Conservation (phyloP, 441 rosid species). For the Syzygium syzygioides region DNA sequence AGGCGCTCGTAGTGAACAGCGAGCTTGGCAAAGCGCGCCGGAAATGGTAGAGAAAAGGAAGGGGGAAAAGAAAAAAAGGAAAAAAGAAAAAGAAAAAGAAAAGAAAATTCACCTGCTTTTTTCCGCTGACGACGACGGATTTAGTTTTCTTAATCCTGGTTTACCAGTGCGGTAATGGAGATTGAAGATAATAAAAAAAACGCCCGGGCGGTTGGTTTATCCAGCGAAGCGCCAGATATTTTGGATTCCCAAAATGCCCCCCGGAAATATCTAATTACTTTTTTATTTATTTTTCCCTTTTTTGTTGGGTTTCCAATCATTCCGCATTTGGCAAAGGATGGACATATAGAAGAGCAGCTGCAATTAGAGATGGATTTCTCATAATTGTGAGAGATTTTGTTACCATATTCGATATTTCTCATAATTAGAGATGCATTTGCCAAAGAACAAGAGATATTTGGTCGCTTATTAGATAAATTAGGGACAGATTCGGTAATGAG, state of each 20-base stretch:
- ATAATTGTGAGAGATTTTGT: not conserved
- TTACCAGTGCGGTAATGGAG: not conserved
- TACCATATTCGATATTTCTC: not conserved
- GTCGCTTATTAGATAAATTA: not conserved
- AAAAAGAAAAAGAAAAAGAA: rapidly evolving
- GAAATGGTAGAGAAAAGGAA: not conserved
- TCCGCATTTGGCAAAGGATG: not conserved
- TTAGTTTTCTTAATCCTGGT: not conserved
- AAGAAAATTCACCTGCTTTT: not conserved
- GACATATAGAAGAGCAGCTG: too few relatives aligned
- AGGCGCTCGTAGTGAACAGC: not conserved
- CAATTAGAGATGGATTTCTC: not conserved
- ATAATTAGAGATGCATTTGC: too few relatives aligned
- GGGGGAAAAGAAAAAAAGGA: not conserved
- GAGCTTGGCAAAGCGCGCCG: not conserved
- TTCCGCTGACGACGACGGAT: not conserved
- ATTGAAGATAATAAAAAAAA: too few relatives aligned
- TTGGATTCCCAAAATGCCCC: not conserved
- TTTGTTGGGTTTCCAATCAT: not conserved
- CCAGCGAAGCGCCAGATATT: not conserved
- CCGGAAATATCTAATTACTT: not conserved
- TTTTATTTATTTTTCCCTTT: not conserved
- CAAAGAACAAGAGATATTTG: not conserved
- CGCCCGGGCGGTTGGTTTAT: not conserved
- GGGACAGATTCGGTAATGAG: too few relatives aligned